phyloP scores from a whole-genome alignment of 2,329 filamentous ascomycete species.

The Beauveria sp. region DNA sequence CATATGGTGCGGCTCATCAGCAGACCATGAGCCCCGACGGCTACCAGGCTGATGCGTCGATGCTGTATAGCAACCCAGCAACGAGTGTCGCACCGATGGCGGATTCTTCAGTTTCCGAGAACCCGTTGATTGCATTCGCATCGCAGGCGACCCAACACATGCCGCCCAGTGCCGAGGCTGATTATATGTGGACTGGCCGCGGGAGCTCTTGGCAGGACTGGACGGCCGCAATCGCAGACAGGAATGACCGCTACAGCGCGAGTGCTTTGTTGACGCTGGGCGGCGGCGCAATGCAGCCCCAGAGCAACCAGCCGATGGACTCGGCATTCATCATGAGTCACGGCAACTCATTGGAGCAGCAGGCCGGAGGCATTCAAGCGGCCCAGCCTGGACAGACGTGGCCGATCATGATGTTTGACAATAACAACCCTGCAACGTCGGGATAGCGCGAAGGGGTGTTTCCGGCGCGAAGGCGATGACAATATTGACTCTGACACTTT shows the following conservation, averaged over 20 bases:
- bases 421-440: constrained; percentile 1
- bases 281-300: constrained; percentile 17
- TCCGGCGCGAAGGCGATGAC: not conserved
- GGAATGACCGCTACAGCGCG: constrained; percentile 41
- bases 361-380: not conserved
- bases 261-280: constrained; percentile 41
- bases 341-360: constrained; percentile 4
- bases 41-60: constrained; percentile 21
- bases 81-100: constrained; percentile 18
- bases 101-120: constrained; percentile 20
- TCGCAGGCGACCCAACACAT: constrained; percentile 31
- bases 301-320: not conserved
- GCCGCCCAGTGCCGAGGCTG: constrained; percentile 18
- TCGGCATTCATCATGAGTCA: not conserved
- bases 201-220: constrained; percentile 48
- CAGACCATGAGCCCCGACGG: constrained; percentile 13
- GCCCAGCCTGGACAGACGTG: constrained; percentile 2
- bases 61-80: constrained; percentile 22
- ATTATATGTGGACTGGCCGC: constrained; percentile 27
- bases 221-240: constrained; percentile 43
- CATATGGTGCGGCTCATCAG: constrained; percentile 23
- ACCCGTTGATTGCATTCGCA: constrained; percentile 32
- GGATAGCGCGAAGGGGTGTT: not conserved
- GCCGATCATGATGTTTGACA: constrained; percentile 10
- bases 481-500: not conserved